Conservation (phyloP, 1,284 basidiomycete genomes). For the Ustilago bromivora region DNA sequence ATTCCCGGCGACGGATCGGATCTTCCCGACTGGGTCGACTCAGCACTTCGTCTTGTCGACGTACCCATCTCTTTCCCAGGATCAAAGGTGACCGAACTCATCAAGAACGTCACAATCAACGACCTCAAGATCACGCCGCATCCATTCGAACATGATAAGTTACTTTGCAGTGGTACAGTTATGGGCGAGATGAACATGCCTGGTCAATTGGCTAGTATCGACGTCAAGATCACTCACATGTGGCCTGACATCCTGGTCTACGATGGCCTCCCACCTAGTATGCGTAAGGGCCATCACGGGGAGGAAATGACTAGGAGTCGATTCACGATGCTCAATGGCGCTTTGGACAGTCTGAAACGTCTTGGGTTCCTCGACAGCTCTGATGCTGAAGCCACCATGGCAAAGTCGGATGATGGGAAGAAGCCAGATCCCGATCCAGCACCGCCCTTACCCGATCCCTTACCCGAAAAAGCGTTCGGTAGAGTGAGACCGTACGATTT, state of each 20-base stretch:
- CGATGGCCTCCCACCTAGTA: conserved; percentile 62
- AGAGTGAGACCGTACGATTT: conserved; percentile 60
- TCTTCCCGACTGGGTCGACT: conserved; percentile 61
- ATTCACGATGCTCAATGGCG: conserved; percentile 30
- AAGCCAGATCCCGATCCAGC: conserved; percentile 49
- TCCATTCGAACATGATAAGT: conserved; percentile 61
- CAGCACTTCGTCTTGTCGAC: conserved; percentile 53
- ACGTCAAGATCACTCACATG: conserved; percentile 62
- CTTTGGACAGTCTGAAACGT: conserved; percentile 29
- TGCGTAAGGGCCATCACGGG: conserved; percentile 38
- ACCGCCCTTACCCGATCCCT: conserved; percentile 59
- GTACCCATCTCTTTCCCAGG: conserved; percentile 65
- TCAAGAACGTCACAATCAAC: conserved; percentile 65
- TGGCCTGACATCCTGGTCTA: conserved; percentile 66
- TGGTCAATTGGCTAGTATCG: conserved; percentile 59
- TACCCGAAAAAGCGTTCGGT: conserved; percentile 62
- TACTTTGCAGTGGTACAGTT: conserved; percentile 61
- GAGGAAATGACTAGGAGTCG: conserved; percentile 1
- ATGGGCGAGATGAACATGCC: conserved; percentile 63
- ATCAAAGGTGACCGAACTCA: conserved; percentile 61
- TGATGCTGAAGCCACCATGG: conserved; percentile 6
- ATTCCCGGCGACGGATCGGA: conserved; percentile 55
- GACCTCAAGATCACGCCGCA: conserved; percentile 65
- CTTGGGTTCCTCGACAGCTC: conserved; percentile 26
- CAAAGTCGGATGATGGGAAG: conserved; percentile 29